These are phyloP conservation scores for Cardamine resedifolia DNA, from an alignment of 345 rosid genomes.

Conservation along the genomic window DNA sequence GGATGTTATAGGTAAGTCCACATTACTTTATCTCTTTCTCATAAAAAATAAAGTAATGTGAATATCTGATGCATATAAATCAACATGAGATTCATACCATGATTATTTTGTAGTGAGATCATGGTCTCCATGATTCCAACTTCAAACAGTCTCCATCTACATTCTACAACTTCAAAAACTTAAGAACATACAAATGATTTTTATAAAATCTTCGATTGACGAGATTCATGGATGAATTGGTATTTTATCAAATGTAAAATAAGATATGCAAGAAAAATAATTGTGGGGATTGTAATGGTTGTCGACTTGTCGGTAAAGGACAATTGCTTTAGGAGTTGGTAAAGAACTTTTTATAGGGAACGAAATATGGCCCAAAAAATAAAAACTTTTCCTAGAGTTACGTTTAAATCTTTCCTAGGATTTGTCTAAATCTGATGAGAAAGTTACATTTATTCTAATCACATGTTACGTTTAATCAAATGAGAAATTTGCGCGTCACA, in stretches of 20 bases:
- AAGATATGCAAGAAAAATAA: constrained; percentile 7
- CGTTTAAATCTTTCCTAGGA: too few relatives aligned
- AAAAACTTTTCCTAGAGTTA: background rate
- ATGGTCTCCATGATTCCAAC: background rate
- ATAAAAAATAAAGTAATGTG: too few relatives aligned
- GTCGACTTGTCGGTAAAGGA: constrained; percentile 37
- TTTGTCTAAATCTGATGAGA: background rate
- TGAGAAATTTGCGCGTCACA: background rate
- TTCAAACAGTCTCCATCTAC: background rate
- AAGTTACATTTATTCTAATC: background rate
- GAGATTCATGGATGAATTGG: background rate
- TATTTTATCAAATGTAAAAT: background rate
- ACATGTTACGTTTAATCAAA: background rate
- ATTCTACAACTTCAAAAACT: background rate
- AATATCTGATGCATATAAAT: too few relatives aligned
- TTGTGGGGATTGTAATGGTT: constrained; percentile 28
- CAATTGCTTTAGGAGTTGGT: constrained; percentile 39
- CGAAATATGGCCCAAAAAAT: background rate
- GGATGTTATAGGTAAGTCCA: background rate
- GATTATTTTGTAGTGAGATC: background rate
- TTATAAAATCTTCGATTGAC: background rate
- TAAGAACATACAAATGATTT: background rate
- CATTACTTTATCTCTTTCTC: background rate
- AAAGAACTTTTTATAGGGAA: constrained; percentile 24
- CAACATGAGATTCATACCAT: background rate